Conservation (phyloP, 192 early-diverging fungal species). For the Rhizophagus clarus region DNA sequence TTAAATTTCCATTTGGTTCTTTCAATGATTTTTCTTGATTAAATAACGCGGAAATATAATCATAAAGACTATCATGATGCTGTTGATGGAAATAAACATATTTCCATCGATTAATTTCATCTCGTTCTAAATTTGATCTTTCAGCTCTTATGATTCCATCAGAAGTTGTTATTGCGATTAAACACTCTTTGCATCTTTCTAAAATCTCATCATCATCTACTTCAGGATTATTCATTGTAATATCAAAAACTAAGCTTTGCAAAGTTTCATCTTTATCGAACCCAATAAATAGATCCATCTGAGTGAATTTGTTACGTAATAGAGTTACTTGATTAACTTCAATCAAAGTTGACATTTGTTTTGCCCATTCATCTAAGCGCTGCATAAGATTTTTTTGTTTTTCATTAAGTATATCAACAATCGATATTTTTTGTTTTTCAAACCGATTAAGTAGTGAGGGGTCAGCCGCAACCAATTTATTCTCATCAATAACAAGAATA, state of each 20-base stretch:
- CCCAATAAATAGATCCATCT: slow-evolving; percentile 18
- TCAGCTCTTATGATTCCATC: slow-evolving; percentile 26
- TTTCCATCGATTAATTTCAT: slow-evolving; percentile 20
- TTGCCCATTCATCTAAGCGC: slow-evolving; percentile 1
- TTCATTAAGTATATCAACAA: background rate
- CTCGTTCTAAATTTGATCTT: background rate
- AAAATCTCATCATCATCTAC: background rate
- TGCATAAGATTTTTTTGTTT: background rate
- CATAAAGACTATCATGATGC: slow-evolving; percentile 7
- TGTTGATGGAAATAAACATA: slow-evolving; percentile 22
- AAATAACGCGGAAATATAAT: slow-evolving; percentile 11
- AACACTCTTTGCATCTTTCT: slow-evolving; percentile 7
- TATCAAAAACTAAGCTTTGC: slow-evolving; percentile 18
- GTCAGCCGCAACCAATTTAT: background rate
- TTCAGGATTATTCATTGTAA: background rate
- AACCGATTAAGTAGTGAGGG: slow-evolving; percentile 25
- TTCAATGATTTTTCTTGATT: too few relatives aligned
- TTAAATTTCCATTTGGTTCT: background rate
- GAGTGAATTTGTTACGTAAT: background rate
- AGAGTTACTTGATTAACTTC: too few relatives aligned
- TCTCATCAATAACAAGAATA: slow-evolving; percentile 30
- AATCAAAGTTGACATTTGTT: slow-evolving; percentile 9
- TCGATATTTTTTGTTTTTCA: slow-evolving; percentile 18
- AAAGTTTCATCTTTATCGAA: slow-evolving; percentile 27
- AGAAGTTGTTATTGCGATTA: slow-evolving; percentile 17